A percentile compares a stretch with the other conserved stretches of the same genome.
Evolutionary conservation across 768 basidiomycete genomes (phyloP).

Genomic region (Kwoniella botswanensis): DNA sequence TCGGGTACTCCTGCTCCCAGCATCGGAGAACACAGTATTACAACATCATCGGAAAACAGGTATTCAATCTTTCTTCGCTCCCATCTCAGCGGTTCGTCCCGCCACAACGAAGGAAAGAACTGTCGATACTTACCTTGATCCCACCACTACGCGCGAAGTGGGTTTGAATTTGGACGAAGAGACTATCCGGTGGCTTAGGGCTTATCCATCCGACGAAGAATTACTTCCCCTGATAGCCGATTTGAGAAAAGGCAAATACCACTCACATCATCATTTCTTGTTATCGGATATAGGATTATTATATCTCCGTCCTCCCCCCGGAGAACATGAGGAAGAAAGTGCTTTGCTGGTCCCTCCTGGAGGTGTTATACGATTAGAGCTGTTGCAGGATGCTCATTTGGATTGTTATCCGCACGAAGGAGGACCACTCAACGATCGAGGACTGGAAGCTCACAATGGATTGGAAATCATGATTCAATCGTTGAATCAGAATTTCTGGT

Average conservation of each 20-base stretch:
- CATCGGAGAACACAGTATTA: conserved; percentile 22
- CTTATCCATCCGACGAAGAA: conserved; percentile 45
- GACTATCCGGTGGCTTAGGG: conserved; percentile 43
- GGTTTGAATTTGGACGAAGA: conserved; percentile 39
- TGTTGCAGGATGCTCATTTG: conserved; percentile 46
- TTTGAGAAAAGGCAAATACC: conserved; percentile 25
- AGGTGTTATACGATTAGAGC: conserved; percentile 41
- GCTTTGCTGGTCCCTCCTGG: conserved; percentile 46
- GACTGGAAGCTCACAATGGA: conserved; percentile 26
- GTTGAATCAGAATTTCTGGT: conserved; percentile 46
- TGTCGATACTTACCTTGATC: neutral
- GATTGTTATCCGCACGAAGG: conserved; percentile 7
- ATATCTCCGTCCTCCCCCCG: conserved; percentile 38
- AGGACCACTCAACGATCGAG: neutral
- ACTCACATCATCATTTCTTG: conserved; percentile 35
- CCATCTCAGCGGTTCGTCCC: conserved; percentile 1
- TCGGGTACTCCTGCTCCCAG: conserved; percentile 42
- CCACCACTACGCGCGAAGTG: neutral
- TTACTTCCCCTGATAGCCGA: conserved; percentile 37
- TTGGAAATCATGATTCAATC: conserved; percentile 30
- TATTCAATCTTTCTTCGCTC: conserved; percentile 26
- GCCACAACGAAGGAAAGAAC: neutral
- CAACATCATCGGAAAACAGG: conserved; percentile 22
- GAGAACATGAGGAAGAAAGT: conserved; percentile 7
- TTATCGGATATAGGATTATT: conserved; percentile 49